Percentiles rank a stretch among this genome's conserved stretches.
Conservation (phyloP, 768 basidiomycete species). For the Leccinum disarticulatum region DNA sequence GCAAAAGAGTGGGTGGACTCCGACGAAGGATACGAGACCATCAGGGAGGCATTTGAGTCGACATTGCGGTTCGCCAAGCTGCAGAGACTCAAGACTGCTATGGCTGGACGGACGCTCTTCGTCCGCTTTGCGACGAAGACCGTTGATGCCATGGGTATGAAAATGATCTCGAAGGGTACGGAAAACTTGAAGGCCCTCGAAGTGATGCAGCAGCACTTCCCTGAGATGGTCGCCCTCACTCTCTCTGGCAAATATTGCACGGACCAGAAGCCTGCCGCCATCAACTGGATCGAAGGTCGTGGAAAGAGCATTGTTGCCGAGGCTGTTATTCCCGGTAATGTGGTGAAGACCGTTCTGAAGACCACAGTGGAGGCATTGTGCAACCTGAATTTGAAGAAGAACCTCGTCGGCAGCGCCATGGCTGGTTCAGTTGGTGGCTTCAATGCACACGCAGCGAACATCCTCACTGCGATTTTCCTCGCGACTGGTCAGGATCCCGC, state of each 20-base stretch:
- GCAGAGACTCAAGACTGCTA: slow-evolving; percentile 78
- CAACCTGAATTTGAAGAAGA: slow-evolving; percentile 96
- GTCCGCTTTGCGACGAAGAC: slow-evolving; percentile 93
- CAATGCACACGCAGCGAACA: slow-evolving; percentile 98
- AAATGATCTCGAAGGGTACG: slow-evolving; percentile 99
- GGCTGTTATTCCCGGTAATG: slow-evolving; percentile 84
- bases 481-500: slow-evolving; percentile 99
- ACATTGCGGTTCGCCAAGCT: slow-evolving; percentile 92
- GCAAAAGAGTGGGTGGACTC: slow-evolving; percentile 89
- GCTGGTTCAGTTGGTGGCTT: slow-evolving; percentile 97
- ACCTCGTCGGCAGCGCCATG: slow-evolving; percentile 96
- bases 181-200: slow-evolving; percentile 80
- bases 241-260: slow-evolving; percentile 98
- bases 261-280: slow-evolving; percentile 99
- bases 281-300: slow-evolving; percentile 99
- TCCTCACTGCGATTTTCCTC: slow-evolving; percentile 91
- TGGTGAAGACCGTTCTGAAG: slow-evolving; percentile 91
- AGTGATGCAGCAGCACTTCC: slow-evolving; percentile 73
- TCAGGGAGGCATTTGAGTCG: slow-evolving; percentile 88
- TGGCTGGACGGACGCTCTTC: slow-evolving; percentile 92
- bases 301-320: slow-evolving; percentile 98
- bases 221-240: slow-evolving; percentile 87
- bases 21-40: slow-evolving; percentile 69
- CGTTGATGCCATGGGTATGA: slow-evolving; percentile 99
- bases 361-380: slow-evolving; percentile 89